phyloP scores from a whole-genome alignment of 345 rosid species.

The Jatropha curcas region DNA sequence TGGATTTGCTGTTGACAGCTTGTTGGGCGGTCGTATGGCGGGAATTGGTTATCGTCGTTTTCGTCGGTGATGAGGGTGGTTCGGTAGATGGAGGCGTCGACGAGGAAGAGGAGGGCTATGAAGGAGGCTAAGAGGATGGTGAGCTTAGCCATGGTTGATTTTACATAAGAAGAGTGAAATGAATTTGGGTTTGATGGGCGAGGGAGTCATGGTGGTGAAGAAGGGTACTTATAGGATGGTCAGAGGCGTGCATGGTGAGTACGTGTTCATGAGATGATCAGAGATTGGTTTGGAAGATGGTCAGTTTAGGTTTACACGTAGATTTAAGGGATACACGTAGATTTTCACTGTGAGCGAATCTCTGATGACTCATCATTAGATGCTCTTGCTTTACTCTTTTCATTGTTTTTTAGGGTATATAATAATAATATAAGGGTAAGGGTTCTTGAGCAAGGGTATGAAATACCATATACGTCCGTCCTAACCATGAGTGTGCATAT shows the following conservation, averaged over 20 bases:
- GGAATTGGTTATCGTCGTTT: neutral
- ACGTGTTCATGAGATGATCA: neutral
- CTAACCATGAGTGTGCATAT: no score
- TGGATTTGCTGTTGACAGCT: slow-evolving; percentile 25
- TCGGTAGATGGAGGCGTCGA: slow-evolving; percentile 35
- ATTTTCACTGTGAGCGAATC: neutral
- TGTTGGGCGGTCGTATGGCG: neutral
- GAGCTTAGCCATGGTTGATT: slow-evolving; percentile 30
- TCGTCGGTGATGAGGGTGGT: slow-evolving; percentile 22
- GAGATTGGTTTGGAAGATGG: slow-evolving; percentile 3
- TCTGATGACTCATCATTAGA: no score
- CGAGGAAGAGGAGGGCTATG: slow-evolving; percentile 25
- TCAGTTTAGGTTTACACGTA: neutral
- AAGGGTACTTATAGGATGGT: neutral
- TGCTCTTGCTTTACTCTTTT: no score
- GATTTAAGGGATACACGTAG: neutral
- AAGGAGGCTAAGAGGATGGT: slow-evolving; percentile 22
- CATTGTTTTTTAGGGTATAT: no score
- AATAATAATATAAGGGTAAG: no score
- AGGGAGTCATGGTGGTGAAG: neutral
- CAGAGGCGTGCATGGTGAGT: neutral
- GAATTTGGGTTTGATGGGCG: neutral
- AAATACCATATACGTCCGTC: no score
- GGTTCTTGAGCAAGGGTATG: no score
- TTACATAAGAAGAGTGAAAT: no score